These are phyloP conservation scores for Komagataella populi DNA, from an alignment of 805 yeast genomes.

Conservation along the genomic window DNA sequence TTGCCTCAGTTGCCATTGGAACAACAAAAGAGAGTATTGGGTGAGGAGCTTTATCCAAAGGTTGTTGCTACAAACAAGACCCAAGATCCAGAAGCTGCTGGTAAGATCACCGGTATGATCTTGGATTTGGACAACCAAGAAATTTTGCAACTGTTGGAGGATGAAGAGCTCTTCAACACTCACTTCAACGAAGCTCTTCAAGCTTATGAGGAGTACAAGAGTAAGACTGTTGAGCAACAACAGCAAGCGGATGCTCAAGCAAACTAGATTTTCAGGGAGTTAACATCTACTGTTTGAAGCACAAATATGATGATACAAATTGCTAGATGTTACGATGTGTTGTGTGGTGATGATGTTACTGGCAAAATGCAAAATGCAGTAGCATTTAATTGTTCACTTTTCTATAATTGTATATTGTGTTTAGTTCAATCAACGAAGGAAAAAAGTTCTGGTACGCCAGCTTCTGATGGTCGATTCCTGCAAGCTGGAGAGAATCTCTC, in stretches of 20 bases:
- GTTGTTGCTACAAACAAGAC: slow-evolving; percentile 79
- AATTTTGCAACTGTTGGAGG: slow-evolving; percentile 77
- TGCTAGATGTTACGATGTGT: slow-evolving; percentile 1
- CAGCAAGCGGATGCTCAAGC: slow-evolving; percentile 4
- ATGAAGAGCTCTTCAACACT: slow-evolving; percentile 77
- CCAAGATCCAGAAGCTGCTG: slow-evolving; percentile 88
- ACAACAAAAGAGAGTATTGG: slow-evolving; percentile 94
- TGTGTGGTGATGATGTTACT: neutral
- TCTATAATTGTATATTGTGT: slow-evolving; percentile 1
- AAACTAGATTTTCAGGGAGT: neutral
- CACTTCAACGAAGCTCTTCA: slow-evolving; percentile 90
- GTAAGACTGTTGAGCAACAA: neutral
- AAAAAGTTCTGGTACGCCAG: too few species aligned
- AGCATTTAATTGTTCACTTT: slow-evolving; percentile 14
- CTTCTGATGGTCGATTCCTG: too few species aligned
- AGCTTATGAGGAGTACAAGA: slow-evolving; percentile 88
- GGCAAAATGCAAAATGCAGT: neutral
- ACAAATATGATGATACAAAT: neutral
- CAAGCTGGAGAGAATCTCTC: too few species aligned
- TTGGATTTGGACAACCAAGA: slow-evolving; percentile 89
- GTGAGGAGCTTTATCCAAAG: slow-evolving; percentile 94
- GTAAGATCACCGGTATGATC: slow-evolving; percentile 98
- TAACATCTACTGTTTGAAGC: neutral
- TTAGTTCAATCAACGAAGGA: neutral
- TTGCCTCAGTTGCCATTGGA: slow-evolving; percentile 62